These are phyloP conservation scores for Lachancea lanzarotensis DNA, from an alignment of 805 yeast genomes.

Conservation along the genomic window DNA sequence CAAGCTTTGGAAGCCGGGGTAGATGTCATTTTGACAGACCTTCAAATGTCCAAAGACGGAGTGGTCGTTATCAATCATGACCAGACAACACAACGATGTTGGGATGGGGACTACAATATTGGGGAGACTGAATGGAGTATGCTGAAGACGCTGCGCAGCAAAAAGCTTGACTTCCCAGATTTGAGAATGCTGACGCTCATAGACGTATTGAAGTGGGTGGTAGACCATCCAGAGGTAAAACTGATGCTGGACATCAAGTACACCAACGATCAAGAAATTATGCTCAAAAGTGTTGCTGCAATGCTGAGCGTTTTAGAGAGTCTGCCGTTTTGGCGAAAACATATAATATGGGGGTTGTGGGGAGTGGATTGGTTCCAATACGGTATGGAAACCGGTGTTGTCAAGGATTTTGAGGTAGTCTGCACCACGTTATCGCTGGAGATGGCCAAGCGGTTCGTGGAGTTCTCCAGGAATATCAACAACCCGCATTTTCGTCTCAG, in stretches of 20 bases:
- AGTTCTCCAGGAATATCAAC: constrained; percentile 35
- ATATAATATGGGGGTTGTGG: constrained; percentile 51
- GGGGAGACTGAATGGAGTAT: constrained; percentile 33
- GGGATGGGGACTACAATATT: constrained; percentile 36
- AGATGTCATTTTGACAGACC: constrained; percentile 47
- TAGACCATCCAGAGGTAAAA: constrained; percentile 29
- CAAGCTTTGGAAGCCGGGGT: constrained; percentile 43
- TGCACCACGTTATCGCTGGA: constrained; percentile 34
- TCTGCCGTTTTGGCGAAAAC: constrained; percentile 38
- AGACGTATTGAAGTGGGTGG: constrained; percentile 37
- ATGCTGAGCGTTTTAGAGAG: constrained; percentile 37
- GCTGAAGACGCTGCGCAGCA: constrained; percentile 32
- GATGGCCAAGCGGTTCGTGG: constrained; percentile 28
- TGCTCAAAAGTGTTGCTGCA: constrained; percentile 35
- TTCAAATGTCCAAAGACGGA: constrained; percentile 50
- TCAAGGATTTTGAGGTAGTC: constrained; percentile 33
- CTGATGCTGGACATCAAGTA: constrained; percentile 50
- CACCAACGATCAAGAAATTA: constrained; percentile 38
- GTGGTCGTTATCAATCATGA: constrained; percentile 51
- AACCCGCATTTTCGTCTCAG: constrained; percentile 43
- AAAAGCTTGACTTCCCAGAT: constrained; percentile 28
- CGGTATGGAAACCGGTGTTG: constrained; percentile 35
- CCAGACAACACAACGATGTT: constrained; percentile 42
- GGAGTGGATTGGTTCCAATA: constrained; percentile 38
- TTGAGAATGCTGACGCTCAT: constrained; percentile 38